Base-by-base conservation (phyloP, 2,329 filamentous ascomycete species). In the Mariannaea sp. region DNA sequence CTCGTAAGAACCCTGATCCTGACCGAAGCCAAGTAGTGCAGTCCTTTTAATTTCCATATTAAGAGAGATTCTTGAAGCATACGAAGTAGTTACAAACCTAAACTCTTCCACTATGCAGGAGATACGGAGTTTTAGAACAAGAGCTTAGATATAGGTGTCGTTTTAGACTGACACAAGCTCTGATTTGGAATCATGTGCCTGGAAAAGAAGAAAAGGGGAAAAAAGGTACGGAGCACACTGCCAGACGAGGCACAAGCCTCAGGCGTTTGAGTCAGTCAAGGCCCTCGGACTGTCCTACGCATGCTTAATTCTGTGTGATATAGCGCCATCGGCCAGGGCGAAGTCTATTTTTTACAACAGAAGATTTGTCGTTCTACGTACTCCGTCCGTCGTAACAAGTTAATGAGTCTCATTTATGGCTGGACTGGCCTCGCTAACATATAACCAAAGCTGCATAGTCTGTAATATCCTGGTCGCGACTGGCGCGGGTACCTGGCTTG, bases 121-220 rank as follows among this genome's bases (percentile, higher is more conserved):
- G n/a, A n/a, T n/a, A n/a, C n/a, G n/a, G n/a, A n/a, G n/a, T n/a
- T n/a, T n/a, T n/a, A n/a, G n/a, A n/a, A n/a, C n/a, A n/a, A n/a
- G n/a, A n/a, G 30, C 33, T 27, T 19, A 17, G 38, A 42, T 14
- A 32, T 38, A 49, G 42, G 39, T 40, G 29, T 49, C 27, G 47
- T 19, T 19, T 20, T 38, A 29, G 22, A 41, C 39, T 41, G 39
- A 29, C 19, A 10, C 13, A 19, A 39, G 20, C 36, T 19, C 24
- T 39, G 19, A 39, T 39, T 39, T 39, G n/a, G n/a, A n/a, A 17
- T 19, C 36, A 19, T 39, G 13, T 32, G 10, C 7, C 19, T 19
- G 8, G 20, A 22, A 39, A 39, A 39, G 36, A 39, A 24, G 24
- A 12, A 4, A n/a, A 12, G 26, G 12, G 12, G 26, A 12, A 7